These are phyloP conservation scores for Myriosclerotinia scirpicola DNA, from an alignment of 2,329 filamentous ascomycete genomes.

Conservation along the genomic window DNA sequence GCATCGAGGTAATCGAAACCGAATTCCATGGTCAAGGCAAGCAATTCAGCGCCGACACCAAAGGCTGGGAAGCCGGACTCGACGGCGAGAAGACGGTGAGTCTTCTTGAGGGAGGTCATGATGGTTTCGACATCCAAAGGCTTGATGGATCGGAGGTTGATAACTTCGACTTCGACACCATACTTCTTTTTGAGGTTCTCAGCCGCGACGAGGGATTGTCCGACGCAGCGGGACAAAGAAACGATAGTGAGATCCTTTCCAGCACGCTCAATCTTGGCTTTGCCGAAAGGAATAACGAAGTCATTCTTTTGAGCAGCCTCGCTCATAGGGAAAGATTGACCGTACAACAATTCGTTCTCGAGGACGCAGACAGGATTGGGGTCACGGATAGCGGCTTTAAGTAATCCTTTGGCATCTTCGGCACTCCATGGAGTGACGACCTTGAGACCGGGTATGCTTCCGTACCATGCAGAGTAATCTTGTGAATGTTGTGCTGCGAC, in stretches of 20 bases:
- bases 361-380: constrained; percentile 94
- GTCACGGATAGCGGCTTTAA: constrained; percentile 97
- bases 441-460: constrained; percentile 95
- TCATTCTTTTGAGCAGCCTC: constrained; percentile 94
- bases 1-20: constrained; percentile 96
- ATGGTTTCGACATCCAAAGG: constrained; percentile 94
- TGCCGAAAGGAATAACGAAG: constrained; percentile 96
- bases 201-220: constrained; percentile 83
- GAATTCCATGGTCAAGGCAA: constrained; percentile 95
- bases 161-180: constrained; percentile 90
- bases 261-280: constrained; percentile 96
- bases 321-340: constrained; percentile 94
- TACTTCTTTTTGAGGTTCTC: constrained; percentile 95
- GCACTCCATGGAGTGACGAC: constrained; percentile 95
- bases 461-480: constrained; percentile 98
- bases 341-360: constrained; percentile 90
- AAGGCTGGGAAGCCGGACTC: constrained; percentile 97
- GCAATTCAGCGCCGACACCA: constrained; percentile 87
- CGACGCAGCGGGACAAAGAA: constrained; percentile 90
- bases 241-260: constrained; percentile 98
- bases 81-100: constrained; percentile 82
- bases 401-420: constrained; percentile 95
- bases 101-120: constrained; percentile 98
- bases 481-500: constrained; percentile 98
- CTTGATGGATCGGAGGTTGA: constrained; percentile 98